Evolutionary conservation across 2,329 filamentous ascomycete genomes (phyloP).

Genomic region (Penicillium palitans): DNA sequence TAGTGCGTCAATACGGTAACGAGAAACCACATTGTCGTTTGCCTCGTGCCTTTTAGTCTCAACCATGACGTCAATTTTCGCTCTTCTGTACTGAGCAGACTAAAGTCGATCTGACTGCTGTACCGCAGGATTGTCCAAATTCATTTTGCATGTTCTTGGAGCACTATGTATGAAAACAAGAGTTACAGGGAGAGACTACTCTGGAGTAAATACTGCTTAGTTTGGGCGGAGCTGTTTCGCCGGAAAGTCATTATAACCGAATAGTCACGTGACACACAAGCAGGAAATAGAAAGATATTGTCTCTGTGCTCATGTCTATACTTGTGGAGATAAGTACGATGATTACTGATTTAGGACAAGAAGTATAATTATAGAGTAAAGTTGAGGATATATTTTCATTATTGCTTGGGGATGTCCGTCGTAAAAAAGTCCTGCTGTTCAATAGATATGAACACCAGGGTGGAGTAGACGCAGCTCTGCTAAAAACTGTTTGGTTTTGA

Average conservation of each 20-base stretch:
- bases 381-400: background rate
- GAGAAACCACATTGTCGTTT: too few species aligned
- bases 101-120: background rate
- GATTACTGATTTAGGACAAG: background rate
- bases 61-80: background rate
- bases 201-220: background rate
- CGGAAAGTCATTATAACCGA: background rate
- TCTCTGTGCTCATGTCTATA: background rate
- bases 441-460: constrained; percentile 45
- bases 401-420: constrained; percentile 42
- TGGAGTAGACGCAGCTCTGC: constrained; percentile 53
- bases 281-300: background rate
- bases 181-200: background rate
- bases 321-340: background rate
- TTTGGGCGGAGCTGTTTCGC: too few species aligned
- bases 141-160: background rate
- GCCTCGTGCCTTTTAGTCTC: background rate
- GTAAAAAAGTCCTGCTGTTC: constrained; percentile 49
- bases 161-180: background rate
- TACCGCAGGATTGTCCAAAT: too few species aligned
- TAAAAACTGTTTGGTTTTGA: constrained; percentile 51
- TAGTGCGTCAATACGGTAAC: background rate
- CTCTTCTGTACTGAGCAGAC: background rate
- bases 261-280: background rate
- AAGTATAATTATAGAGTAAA: background rate